Base-by-base conservation (phyloP, 305 asterid genomes). In the Solanum hybrid region DNA sequence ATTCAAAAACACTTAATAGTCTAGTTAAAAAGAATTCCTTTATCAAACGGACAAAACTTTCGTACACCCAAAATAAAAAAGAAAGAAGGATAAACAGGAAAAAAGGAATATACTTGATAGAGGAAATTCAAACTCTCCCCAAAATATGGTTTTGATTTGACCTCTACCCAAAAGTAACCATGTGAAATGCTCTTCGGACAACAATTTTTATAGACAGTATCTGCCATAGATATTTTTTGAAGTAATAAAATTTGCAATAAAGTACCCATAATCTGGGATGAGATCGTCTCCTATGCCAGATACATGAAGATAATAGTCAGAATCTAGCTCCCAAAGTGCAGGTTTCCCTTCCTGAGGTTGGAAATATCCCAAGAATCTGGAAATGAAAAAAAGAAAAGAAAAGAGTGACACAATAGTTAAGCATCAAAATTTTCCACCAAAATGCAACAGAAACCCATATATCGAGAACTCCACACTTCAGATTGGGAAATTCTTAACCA, bases 331-430 rank as follows among this genome's bases (percentile, higher is more conserved):
- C 99, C 99, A 97, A 45, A 97, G 94, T 87, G 99, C 96, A 89
- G 99, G 98, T 92, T 97, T 97, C 84, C 99, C 99, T 83, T 97
- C 99, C 92, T 94, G 97, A 29, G 99, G 99, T 93, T 94, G 97
- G 94, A 97, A 97, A 93, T 97, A 97, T 82, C 99, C 99, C 95
- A 97, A 94, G 92, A 97, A 97, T 92, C 99, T 97, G 97, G 89
- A 27, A 79, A 90, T 22, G 29, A 68, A 81, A 90, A 83, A 75
- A 27, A 39, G 32, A 11, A 61, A 15, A n/a, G 89, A 92, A 79
- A 87, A 89, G 82, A 75, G 89, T 77, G 87, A 68, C n/a, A 61
- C 77, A 89, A 13, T 41, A 34, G 87, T 70, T 83, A 13, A 77
- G 86, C 37, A 88, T 10, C 24, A 22, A 77, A 80, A 27, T 15